Base-by-base conservation (phyloP, 2,329 filamentous ascomycete genomes). In the Beauveria sp. region DNA sequence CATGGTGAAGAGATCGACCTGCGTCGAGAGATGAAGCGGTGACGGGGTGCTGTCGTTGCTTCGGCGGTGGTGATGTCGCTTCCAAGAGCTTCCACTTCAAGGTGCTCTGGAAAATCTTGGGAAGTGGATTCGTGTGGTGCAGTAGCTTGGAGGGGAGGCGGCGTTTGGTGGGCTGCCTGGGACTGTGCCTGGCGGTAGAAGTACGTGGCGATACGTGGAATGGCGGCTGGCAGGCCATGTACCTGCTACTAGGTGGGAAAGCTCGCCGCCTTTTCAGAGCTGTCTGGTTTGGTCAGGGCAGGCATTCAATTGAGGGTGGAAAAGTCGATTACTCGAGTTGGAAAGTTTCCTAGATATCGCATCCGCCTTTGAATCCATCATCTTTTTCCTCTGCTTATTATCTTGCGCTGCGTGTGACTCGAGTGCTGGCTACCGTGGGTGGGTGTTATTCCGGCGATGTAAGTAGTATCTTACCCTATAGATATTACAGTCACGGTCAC, bases 1-100 rank as follows among this genome's bases (percentile, higher is more conserved):
- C 95, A 99, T 98, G 70, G 67, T 42, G 28, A 47, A 30, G 30
- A 18, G 40, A 61, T 51, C 52, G 52, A 52, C 45, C 47, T 34
- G 47, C 53, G 54, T 62, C 54, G 47, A 51, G 60, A 18, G 38
- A 20, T 38, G 54, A 57, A 58, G 54, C 54, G 26, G 60, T 58
- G 60, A 58, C 53, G 60, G 10, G 47, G 42, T 40, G 49, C 34
- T 62, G 60, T 62, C 47, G 60, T 62, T 56, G 52, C 54, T 57
- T 52, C 60, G 47, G 60, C 24, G 54, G 45, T 58, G 54, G 54
- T 52, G 54, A 62, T 62, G 46, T 28, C 60, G 46, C 49, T 62
- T 62, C 60, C 49, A 58, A 62, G 60, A 62, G 60, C 60, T 62
- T 62, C 60, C 54, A 62, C 60, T 38, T 52, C 20, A 42, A 60